Evolutionary conservation across 352 stramenopile species (phyloP), one percentile per base, ranked within the genome.

Genomic region (Phytophthora citrophthora): DNA sequence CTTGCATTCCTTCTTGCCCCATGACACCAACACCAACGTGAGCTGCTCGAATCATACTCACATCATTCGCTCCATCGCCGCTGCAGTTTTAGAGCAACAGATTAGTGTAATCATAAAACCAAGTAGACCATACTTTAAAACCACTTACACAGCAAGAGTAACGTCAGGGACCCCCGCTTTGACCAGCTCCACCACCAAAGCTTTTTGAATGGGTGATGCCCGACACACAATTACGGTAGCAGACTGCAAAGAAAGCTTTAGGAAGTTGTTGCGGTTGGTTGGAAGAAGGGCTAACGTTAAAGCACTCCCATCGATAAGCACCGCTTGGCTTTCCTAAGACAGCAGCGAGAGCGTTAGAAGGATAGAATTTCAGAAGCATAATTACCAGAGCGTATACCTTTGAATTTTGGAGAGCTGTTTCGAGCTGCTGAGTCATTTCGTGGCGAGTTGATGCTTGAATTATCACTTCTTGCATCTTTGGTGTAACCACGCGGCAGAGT

Each of bases 21-120:
- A 89, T 98, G 39, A 99, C 98, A 9, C 97, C 98, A 16, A 99
- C 90, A 12, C 98, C 98, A 49, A 99, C 94, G 56, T 99, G 96
- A n/a, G 97, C 97, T 55, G 97, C 95, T 56, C 98, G 96, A 64
- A 99, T 99, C 97, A 99, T 99, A 34, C 95, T 97, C 26, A 99
- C 97, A 70, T 99, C 98, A 64, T 99, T 99, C 9, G 97, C 97
- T 24, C 98, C 98, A 76, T 99, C 98, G n/a, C 97, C 98, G 47
- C 97, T 98, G 27, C 38, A 59, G 48, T 5, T 0, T 11, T n/a
- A 46, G 40, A 34, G 6, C 9, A 36, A 4, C 11, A 50, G 1
- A 40, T 31, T 34, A 34, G 29, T 32, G 8, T 32, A 8, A 8
- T 13, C 3, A 34, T 34, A 13, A 34, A 34, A 32, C 5, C 40